Base-by-base conservation (phyloP, 2,329 filamentous ascomycete genomes). In the Malbranchea cinnamomea region DNA sequence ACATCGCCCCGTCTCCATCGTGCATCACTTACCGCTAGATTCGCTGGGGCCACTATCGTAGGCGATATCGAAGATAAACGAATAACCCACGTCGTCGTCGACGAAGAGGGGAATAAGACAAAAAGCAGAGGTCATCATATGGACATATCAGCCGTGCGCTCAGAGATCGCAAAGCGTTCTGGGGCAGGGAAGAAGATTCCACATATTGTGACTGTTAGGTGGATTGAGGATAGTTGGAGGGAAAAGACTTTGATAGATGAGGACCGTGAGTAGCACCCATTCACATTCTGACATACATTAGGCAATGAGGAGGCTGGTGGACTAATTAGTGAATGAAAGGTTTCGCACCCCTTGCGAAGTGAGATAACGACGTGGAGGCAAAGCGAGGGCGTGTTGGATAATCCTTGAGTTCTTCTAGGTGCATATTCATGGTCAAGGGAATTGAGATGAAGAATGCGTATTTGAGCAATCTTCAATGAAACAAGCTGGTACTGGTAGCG, bases 201-300 rank as follows among this genome's bases (percentile, higher is more conserved):
- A 1, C 63, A 81, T 39, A 54, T 87, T 5, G 78, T 94, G 2
- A 67, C 59, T 0, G 50, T 64, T 6, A 60, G 62, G 9, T 98
- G 89, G 89, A 56, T 94, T 0, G 66, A 75, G 29, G 73, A 78
- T 30, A 81, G 80, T 44, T 93, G 85, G 83, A 63, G 62, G 35
- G 81, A 87, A 49, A 66, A 63, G 39, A 92, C 83, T 1, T 46
- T 79, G 37, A 50, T 94, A 26, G 82, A 92, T 40, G 87, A 94
- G 56, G 81, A 87, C 44, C 54, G 59, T 58, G 44, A 38, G 51
- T 43, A 20, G n/a, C n/a, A n/a, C 15, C 20, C 13, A 15, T 20
- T 27, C n/a, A 5, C 22, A 8, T 10, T 26, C 9, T n/a, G n/a
- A n/a, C n/a, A n/a, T 16, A 3, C 2, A 18, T 16, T 11, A 8